Base-by-base conservation (phyloP, 345 rosid genomes). In the Physaria fendleri region DNA sequence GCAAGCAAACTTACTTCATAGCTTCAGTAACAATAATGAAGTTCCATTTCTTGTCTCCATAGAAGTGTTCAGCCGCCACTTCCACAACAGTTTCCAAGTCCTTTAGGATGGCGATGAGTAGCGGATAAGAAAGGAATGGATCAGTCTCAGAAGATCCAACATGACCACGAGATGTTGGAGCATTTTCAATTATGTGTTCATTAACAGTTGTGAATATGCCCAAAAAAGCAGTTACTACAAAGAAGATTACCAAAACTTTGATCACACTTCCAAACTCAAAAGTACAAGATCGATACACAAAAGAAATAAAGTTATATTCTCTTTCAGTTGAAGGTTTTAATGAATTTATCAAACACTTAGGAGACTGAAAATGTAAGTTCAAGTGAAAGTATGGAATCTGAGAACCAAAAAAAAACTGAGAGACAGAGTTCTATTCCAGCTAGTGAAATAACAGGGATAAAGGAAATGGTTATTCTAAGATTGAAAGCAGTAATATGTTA, bases 61-160 rank as follows among this genome's bases (percentile, higher is more conserved):
- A 88, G 47, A 84, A 86, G 21, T 88, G 85, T 74, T 88, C 83
- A 18, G 95, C 96, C 1, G 79, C 79, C 8, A 92, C 96, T 77
- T 88, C 98, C 72, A 92, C 82, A 69, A 88, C 72, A 11, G 95
- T 88, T 69, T 88, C 95, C 81, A 88, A 69, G 69, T 92, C 95
- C 76, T 84, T 88, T 6, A 88, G 67, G 4, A 85, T 78, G 72
- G 95, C 82, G 68, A 88, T 80, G 77, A 81, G 86, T 52, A 92
- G 56, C 0, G 88, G 65, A 64, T 84, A 88, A 39, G 97, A 90
- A 62, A 87, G 82, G 24, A 83, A 62, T 43, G 41, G 8, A 59
- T 68, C 60, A 64, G 78, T 67, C 54, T 74, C 77, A 8, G 64
- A 30, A 17, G 76, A 45, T 54, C 71, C 79, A 41, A 62, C 32